phyloP scores from a whole-genome alignment of 225 moss, liverwort and hornwort genomes.

The Polytrichum formosum region DNA sequence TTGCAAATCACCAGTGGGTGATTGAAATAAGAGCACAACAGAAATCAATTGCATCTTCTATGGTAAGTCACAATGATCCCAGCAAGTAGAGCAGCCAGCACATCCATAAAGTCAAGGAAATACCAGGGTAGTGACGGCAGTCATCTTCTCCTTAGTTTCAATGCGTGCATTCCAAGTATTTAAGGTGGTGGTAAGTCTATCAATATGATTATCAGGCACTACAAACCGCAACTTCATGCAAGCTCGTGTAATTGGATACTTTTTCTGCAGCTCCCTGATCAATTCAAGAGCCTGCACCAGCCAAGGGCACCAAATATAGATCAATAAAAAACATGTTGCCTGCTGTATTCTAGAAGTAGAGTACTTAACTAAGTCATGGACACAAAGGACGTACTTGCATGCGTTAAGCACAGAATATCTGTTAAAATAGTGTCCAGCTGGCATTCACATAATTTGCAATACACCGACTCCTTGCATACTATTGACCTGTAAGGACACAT shows the following conservation, averaged over 20 bases:
- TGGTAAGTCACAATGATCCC: not conserved
- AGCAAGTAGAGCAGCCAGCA: not conserved
- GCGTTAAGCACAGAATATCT: not conserved
- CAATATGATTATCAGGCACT: constrained; percentile 52
- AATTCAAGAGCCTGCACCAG: constrained; percentile 78
- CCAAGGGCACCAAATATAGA: too few relatives aligned
- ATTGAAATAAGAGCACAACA: too few relatives aligned
- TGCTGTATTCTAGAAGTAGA: too few relatives aligned
- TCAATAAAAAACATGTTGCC: too few relatives aligned
- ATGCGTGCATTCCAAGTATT: constrained; percentile 65
- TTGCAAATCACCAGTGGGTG: too few relatives aligned
- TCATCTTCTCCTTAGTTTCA: constrained; percentile 70
- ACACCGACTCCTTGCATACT: not conserved
- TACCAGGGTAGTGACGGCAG: constrained; percentile 67
- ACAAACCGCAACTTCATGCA: constrained; percentile 85
- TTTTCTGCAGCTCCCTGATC: constrained; percentile 79
- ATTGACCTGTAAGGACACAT: not conserved
- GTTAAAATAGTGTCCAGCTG: not conserved
- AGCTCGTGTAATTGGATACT: constrained; percentile 89
- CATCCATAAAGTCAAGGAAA: not conserved
- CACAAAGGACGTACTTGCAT: too few relatives aligned
- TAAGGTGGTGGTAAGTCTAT: constrained; percentile 48
- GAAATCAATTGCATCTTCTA: too few relatives aligned
- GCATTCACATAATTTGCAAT: too few relatives aligned
- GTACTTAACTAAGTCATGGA: too few relatives aligned